Base-by-base conservation (phyloP, 805 yeast species). In the Candida endomychidarum region DNA sequence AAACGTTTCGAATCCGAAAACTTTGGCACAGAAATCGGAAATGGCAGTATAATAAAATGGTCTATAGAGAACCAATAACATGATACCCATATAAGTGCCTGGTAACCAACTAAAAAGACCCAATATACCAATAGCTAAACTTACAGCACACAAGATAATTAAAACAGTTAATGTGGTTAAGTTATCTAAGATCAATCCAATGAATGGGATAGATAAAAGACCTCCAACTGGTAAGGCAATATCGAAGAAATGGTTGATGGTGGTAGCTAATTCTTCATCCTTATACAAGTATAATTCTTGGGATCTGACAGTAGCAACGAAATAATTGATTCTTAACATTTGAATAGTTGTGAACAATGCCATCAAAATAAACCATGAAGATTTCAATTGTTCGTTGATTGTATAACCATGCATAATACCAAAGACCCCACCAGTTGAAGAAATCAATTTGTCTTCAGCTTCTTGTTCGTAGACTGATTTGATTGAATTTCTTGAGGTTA, bases 31-130 rank as follows among this genome's bases (percentile, higher is more conserved):
- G 59, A 82, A 88, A 61, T 91, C 97, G 1, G 96, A 85, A 5
- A 89, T 87, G 1, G 95, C 86, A 1, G 98, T 90, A 62, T 90
- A 91, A 56, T 86, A 89, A 56, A 90, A 86, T 8, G 98, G 96
- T 59, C 98, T 75, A 62, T 86, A 89, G 1, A 86, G 69, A 8
- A 88, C 97, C 49, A 90, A 66, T 21, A 85, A 48, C 2, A 80
- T 50, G 30, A 90, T 84, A 2, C 95, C 96, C 1, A 75, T 31
- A 51, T 84, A 72, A 29, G 90, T 89, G 2, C 77, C 70, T 11
- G 72, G 73, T 9, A 67, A 30, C 65, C 66, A 67, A 46, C 83
- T 69, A 24, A 85, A 50, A 21, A 87, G 61, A 0, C 96, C 96
- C 51, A 78, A 68, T 0, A 83, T 48, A 8, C 96, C 96, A 46